These are phyloP conservation scores for Vitis hybrid DNA, from an alignment of 177 flowering plant species.

Conservation along the genomic window DNA sequence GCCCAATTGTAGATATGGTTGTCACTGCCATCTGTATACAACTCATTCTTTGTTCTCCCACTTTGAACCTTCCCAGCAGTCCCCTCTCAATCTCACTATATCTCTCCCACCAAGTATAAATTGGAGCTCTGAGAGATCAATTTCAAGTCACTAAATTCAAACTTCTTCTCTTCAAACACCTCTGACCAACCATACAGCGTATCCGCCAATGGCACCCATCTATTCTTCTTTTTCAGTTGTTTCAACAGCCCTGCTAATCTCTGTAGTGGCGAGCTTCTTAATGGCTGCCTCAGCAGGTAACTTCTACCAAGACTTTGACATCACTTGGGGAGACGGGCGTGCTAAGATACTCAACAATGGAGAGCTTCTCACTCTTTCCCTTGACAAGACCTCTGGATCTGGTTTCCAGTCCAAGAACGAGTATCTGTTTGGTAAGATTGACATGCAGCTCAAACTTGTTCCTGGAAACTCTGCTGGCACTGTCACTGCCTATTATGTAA, in stretches of 20 bases:
- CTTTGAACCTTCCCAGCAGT: no score
- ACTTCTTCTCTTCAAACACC: no score
- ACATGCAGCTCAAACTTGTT: conserved; percentile 56
- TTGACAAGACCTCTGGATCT: conserved; percentile 50
- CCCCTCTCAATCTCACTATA: no score
- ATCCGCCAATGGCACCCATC: no score
- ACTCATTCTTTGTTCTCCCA: no score
- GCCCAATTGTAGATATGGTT: no score
- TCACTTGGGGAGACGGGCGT: conserved; percentile 46
- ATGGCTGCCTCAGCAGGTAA: conserved; percentile 20
- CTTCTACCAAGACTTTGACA: conserved; percentile 31
- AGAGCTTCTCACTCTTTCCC: conserved; percentile 43
- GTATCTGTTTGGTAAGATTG: conserved; percentile 42
- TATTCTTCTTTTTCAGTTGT: neutral
- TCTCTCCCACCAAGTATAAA: no score
- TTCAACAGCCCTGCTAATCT: neutral
- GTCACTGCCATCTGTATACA: no score
- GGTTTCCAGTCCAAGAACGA: conserved; percentile 49
- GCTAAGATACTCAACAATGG: conserved; percentile 40
- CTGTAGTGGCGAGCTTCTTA: neutral
- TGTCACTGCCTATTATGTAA: conserved; percentile 52
- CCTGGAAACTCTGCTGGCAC: conserved; percentile 61
- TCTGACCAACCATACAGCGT: neutral
- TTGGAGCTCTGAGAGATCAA: no score
- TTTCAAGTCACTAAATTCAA: no score